phyloP scores from a whole-genome alignment of 2,329 filamentous ascomycete species.

The Neonectria hederae region DNA sequence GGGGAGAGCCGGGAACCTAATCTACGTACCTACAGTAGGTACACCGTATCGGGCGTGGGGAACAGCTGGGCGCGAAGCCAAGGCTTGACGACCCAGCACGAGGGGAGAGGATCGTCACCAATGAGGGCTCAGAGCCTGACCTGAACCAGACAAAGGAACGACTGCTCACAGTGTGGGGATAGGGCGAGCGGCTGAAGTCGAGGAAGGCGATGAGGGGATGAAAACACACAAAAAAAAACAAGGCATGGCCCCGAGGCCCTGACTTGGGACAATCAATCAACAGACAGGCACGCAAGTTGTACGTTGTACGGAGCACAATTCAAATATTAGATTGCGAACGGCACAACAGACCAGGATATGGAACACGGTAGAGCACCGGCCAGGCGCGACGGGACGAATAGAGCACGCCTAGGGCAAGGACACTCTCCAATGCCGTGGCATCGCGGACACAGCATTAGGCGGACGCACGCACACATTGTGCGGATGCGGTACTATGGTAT shows the following conservation, averaged over 20 bases:
- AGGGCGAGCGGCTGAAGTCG: background rate
- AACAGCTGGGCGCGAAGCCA: slow-evolving; percentile 12
- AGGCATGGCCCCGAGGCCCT: background rate
- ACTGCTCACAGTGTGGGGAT: slow-evolving; percentile 19
- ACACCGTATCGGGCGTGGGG: slow-evolving; percentile 21
- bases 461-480: slow-evolving; percentile 7
- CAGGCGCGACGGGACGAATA: slow-evolving; percentile 14
- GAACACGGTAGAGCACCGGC: slow-evolving; percentile 15
- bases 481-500: no score
- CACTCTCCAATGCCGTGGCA: slow-evolving; percentile 26
- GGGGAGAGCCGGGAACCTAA: slow-evolving; percentile 26
- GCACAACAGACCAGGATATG: slow-evolving; percentile 12
- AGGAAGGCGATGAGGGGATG: background rate
- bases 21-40: slow-evolving; percentile 31
- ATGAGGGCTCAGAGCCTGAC: slow-evolving; percentile 12
- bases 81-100: slow-evolving; percentile 13
- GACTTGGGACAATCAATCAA: slow-evolving; percentile 1
- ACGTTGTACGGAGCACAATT: background rate
- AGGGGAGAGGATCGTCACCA: slow-evolving; percentile 22
- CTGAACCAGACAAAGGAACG: slow-evolving; percentile 21
- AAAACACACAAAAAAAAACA: background rate
- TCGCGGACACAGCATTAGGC: slow-evolving; percentile 14
- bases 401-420: slow-evolving; percentile 18
- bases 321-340: slow-evolving; percentile 20
- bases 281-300: slow-evolving; percentile 1